Evolutionary conservation across 139 green algal genomes (phyloP), one percentile per base, ranked within the genome.

Genomic region (Parachlorella kessleri): DNA sequence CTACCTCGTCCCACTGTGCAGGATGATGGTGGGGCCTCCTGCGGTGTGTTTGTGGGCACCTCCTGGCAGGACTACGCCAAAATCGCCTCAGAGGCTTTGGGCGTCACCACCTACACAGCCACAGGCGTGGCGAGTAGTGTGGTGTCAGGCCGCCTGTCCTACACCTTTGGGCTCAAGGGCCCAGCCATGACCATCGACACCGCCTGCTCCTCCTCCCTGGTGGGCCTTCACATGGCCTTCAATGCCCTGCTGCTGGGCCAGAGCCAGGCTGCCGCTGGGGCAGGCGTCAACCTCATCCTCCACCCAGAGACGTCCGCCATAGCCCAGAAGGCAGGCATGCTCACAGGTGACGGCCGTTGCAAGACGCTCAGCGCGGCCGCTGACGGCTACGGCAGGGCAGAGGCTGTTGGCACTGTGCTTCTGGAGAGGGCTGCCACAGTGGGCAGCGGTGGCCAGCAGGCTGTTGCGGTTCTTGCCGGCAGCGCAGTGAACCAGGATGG

Each of bases 161-260:
- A 89, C 81, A 85, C 73, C 40, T 94, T 90, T 74, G 87, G 87
- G 41, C 77, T 91, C 32, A 71, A 71, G 1, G 83, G 85, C 23
- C 81, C 88, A 4, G 73, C 84, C 10, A 33, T 90, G 3, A 81
- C 74, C 33, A 81, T 92, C 21, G 87, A 93, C 81, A 95, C 92
- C 9, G 94, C 94, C 21, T 98, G 94, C 83, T 98, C 93, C 26
- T 96, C 93, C 7, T 95, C 91, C 26, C 85, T 98, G 32, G 92
- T 96, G 9, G 88, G 88, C 37, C 83, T 91, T 1, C 79, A 91
- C 81, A 74, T 96, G 37, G 91, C 91, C 14, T 65, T 84, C 77
- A 84, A 72, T 35, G 73, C 79, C 30, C 67, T 92, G 36, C 33
- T 33, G 8, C 28, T 70, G 2, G 70, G 76, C 21, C 81, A 90